Base-by-base conservation (phyloP, 1,284 basidiomycete genomes). In the Moesziomyces antarcticus region DNA sequence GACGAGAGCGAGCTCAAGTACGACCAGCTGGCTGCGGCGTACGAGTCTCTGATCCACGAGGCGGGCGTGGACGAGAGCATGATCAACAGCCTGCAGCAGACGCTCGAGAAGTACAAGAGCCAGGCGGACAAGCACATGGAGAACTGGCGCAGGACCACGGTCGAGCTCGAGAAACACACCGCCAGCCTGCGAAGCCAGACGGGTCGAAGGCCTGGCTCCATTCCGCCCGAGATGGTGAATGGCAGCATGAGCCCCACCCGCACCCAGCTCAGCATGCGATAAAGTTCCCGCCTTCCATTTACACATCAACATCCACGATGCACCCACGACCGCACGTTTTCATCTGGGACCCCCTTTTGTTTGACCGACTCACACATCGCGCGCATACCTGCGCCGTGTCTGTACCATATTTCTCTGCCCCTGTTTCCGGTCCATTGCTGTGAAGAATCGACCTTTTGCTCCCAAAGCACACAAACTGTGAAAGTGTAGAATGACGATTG, bases 1-100 rank as follows among this genome's bases (percentile, higher is more conserved):
- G 92, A 94, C 78, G 92, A 94, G 69, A 91, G 90, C 3, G 93
- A 94, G 35, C 42, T 76, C n/a, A 70, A 66, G 45, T 78, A 77
- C 59, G 65, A 65, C 41, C 76, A 78, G 33, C 65, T 78, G 1
- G 49, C 55, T 20, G 67, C 59, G 3, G 72, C 72, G 7, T 79
- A 79, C 49, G 56, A 69, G 24, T 48, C 37, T 41, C 33, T 79
- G 20, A 61, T 62, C 27, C 52, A 67, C 20, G 75, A 79, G 52
- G 73, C 72, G 1, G 77, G 75, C 11, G 73, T 75, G 0, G 77
- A 79, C 47, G 68, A 73, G 16, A 25, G 41, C 22, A 64, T 75
- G 72, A 73, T 79, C 37, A 37, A 25, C 18, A 64, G 51, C 11
- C 40, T 79, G 10, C 68, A 79, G 35, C 45, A 56, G 13, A 68